Evolutionary conservation across 192 early-diverging fungal genomes (phyloP), one percentile per base, ranked within the genome.

Genomic region (Paraglomus brasilianum): DNA sequence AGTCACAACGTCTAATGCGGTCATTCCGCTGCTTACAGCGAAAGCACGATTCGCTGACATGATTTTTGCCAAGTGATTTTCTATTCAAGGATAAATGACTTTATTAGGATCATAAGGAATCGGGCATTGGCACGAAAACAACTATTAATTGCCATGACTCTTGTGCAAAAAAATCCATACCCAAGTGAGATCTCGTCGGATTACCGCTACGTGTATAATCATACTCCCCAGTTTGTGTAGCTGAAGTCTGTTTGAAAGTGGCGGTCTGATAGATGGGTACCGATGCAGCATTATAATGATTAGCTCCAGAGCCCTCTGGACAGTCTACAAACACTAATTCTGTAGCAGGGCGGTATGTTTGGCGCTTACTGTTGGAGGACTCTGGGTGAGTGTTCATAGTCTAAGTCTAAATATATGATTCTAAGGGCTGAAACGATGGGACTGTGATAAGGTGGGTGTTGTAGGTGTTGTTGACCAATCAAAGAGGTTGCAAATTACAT

Each of bases 221-320:
- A 74, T 92, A 98, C 58, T 95, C 92, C 13, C 93, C 95, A 70
- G 86, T 87, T 45, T 90, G 92, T 17, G 83, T 83, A 6, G 90
- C 93, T 19, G 80, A 76, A n/a, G 73, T 75, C 76, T 96, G 94
- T 80, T 95, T 97, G 80, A 98, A 98, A 0, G 96, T 98, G 11
- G 96, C 96, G 0, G 95, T 91, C 70, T 97, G 95, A 83, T 98
- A 98, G 70, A 98, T 94, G n/a, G 96, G 96, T 50, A 94, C 88
- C 7, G 92, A 93, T 21, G 91, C 84, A 9, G 95, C 85, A 79
- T 93, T 89, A 84, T 98, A 95, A 60, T 83, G 87, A 77, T 98
- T 95, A 49, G 83, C 81, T 21, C 72, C 65, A 6, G 53, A 68
- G 45, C 80, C 80, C 47, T 88, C 86, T 65, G 84, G 77, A 74